phyloP scores from a whole-genome alignment of 257 asterid species.

The Pogostemon cablin region DNA sequence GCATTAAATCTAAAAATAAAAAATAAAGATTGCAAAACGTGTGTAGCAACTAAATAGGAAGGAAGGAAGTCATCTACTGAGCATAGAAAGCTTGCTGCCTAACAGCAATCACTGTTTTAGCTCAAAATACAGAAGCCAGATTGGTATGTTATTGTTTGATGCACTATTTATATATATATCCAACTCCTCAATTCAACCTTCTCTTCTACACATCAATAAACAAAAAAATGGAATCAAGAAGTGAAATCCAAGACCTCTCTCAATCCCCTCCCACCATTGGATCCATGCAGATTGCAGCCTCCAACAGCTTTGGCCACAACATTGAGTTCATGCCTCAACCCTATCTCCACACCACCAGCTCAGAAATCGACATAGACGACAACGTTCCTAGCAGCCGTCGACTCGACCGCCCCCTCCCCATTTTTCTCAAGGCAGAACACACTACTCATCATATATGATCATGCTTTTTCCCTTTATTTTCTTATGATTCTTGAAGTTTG shows the following conservation, averaged over 20 bases:
- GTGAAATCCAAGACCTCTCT: constrained; percentile 67
- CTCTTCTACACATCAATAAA: constrained; percentile 2
- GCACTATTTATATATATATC: constrained; percentile 24
- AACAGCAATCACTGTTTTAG: constrained; percentile 50
- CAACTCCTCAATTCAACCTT: constrained; percentile 4
- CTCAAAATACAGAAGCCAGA: constrained; percentile 44
- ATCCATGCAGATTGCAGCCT: constrained; percentile 62
- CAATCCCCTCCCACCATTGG: constrained; percentile 55
- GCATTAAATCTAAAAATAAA: not conserved
- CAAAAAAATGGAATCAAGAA: constrained; percentile 47
- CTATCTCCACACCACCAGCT: constrained; percentile 44
- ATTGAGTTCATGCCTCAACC: constrained; percentile 64
- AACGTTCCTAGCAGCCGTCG: constrained; percentile 36
- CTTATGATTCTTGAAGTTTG: too few species aligned
- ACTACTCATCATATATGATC: not conserved
- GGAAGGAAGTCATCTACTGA: constrained; percentile 33
- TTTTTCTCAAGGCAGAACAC: constrained; percentile 67
- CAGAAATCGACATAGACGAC: constrained; percentile 71
- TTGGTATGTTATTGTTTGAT: constrained; percentile 40
- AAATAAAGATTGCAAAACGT: constrained; percentile 41
- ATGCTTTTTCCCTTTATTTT: not conserved
- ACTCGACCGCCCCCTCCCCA: constrained; percentile 66
- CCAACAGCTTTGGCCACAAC: constrained; percentile 68
- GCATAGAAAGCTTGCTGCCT: constrained; percentile 75
- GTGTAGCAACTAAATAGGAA: constrained; percentile 59